Evolutionary conservation across 1,284 basidiomycete species (phyloP), one percentile per base, ranked within the genome.

Genomic region (Trichosporon faecale): DNA sequence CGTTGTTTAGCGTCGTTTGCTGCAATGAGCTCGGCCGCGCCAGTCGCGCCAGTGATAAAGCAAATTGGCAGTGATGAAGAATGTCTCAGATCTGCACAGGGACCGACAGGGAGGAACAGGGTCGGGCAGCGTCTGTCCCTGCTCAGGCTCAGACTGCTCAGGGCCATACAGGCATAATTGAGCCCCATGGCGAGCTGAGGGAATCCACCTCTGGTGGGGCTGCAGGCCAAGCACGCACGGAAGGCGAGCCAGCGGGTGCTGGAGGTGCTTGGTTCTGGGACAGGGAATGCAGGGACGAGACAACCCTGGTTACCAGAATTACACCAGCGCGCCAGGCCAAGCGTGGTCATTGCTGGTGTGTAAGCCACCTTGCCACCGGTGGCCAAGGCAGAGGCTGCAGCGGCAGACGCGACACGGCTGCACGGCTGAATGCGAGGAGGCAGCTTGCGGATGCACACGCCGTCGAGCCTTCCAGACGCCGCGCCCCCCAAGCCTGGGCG

Each of bases 61-160:
- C 40, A 44, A 52, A 52, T 61, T 29, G 29, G 57, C 4, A 29
- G 8, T 61, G 57, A 61, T 61, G 57, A 31, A 29, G 33, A 29
- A 61, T 61, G 57, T 61, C 57, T 61, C 57, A 61, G 57, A 61
- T 61, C 57, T 27, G 16, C 27, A 31, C 57, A 61, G 57, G 57
- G 57, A 25, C 49, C 8, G 44, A 14, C 40, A 5, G n/a, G n/a
- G n/a, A n/a, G n/a, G n/a, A 37, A 37, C 35, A 37, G 35, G 35
- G 35, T 37, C 35, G 11, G 11, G 35, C 35, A 9, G 9, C 35
- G 3, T 37, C 11, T 3, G 35, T 37, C 14, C 35, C 35, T 37
- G 35, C 14, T 37, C 35, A 37, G 35, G 49, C 49, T n/a, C n/a
- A n/a, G n/a, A n/a, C 57, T 31, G 5, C 14, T 33, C 57, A 61